phyloP scores from a whole-genome alignment of 306 rosid species.

The Crotalaria pallida region DNA sequence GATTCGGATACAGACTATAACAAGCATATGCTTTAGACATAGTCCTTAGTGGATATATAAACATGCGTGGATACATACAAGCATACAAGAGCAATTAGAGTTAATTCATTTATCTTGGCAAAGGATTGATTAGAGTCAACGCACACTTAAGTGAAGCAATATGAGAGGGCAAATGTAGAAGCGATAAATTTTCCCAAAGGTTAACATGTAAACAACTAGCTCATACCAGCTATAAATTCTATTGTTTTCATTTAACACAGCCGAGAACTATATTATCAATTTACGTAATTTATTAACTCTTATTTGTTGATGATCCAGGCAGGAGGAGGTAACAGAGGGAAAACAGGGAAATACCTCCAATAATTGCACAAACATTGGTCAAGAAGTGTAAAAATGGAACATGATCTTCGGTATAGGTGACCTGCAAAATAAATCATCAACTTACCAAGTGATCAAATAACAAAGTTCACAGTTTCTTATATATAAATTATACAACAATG shows the following conservation, averaged over 20 bases:
- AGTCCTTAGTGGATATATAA: neutral
- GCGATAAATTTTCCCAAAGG: neutral
- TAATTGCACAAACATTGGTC: slow-evolving; percentile 78
- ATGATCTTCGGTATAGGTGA: slow-evolving; percentile 71
- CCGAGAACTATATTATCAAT: neutral
- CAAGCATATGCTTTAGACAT: neutral
- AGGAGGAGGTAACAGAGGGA: slow-evolving; percentile 16
- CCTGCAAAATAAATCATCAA: slow-evolving; percentile 47
- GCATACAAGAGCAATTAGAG: no score
- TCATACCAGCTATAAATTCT: neutral
- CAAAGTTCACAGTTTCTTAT: neutral
- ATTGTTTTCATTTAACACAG: neutral
- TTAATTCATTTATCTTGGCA: neutral
- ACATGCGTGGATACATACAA: neutral
- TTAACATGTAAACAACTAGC: neutral
- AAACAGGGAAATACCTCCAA: slow-evolving; percentile 63
- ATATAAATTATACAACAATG: neutral
- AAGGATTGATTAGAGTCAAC: neutral
- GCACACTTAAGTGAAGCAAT: neutral
- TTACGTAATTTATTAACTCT: neutral
- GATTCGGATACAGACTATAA: neutral
- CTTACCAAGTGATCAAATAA: neutral
- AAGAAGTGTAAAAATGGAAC: slow-evolving; percentile 73
- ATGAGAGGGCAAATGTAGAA: neutral
- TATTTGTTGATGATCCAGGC: neutral